Base-by-base conservation (phyloP, 2,329 filamentous ascomycete species). In the Ophiostoma triangulosporum region DNA sequence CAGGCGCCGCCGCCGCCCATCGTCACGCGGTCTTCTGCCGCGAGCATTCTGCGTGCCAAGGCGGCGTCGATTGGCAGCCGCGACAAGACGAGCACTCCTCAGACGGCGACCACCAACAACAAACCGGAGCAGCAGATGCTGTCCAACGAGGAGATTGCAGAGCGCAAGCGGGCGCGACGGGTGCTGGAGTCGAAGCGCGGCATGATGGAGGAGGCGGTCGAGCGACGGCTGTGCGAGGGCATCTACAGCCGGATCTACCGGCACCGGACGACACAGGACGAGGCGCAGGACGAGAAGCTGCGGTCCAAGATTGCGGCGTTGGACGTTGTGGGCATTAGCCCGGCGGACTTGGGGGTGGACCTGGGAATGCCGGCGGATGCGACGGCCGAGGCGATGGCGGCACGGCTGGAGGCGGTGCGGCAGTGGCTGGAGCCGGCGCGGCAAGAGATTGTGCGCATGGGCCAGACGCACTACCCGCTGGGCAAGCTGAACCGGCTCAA, bases 261-360 rank as follows among this genome's bases (percentile, higher is more conserved):
- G 48, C 93, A 98, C 66, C 81, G 85, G 56, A 93, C 78, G 64
- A 95, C 91, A 0, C 83, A 97, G 62, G 93, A 98, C 64, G 91
- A 96, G 67, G 90, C 93, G 12, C 80, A 91, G 63, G 93, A 98
- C 64, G 90, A 95, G 62, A 96, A 95, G 65, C 73, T 98, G 50
- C 81, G 93, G 29, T 98, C 93, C 9, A 93, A 95, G 63, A 96
- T 90, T 1, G 91, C 91, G 20, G 89, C 93, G 1, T 70, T 98
- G 45, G 79, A 85, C 3, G 73, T 98, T n/a, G 88, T 98, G 17
- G 91, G 89, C 1, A 96, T 98, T 63, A 87, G 88, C 3, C 72
- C 93, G 51, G 82, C 80, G 57, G 93, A 98, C 63, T 73, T 98
- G 11, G 86, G 88, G 3, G 78, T 95, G 52, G 84, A 93, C 56